Conservation (phyloP, 2,329 filamentous ascomycete genomes). For the Cladophialophora carrionii region DNA sequence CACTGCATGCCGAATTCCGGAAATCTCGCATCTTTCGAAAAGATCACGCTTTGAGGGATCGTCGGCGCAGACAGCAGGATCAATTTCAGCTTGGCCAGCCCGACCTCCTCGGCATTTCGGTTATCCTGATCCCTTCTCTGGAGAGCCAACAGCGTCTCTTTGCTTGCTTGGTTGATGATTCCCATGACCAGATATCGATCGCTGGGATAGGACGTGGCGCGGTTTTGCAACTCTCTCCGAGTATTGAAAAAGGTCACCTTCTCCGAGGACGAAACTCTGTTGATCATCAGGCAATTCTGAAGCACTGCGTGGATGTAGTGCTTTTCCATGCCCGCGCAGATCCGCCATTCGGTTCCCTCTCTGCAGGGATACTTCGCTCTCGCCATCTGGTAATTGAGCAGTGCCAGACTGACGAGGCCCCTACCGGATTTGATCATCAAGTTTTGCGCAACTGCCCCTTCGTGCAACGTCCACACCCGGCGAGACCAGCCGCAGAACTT, state of each 20-base stretch:
- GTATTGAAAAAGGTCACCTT: neutral
- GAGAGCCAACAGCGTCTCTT: constrained; percentile 6
- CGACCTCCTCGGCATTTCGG: neutral
- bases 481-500: constrained; percentile 11
- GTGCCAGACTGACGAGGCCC: neutral
- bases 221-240: neutral
- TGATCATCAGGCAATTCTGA: neutral
- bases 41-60: neutral
- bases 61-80: neutral
- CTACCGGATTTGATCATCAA: neutral
- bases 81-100: neutral
- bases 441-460: neutral
- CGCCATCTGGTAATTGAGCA: neutral
- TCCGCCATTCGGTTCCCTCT: neutral
- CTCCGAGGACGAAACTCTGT: neutral
- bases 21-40: neutral
- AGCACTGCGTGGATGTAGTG: neutral
- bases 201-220: neutral
- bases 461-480: neutral
- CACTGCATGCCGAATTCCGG: neutral
- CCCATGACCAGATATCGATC: constrained; percentile 10
- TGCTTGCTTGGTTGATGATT: constrained; percentile 5
- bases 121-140: neutral
- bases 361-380: neutral
- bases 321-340: neutral